Conservation (phyloP, 2,329 filamentous ascomycete genomes). For the Cucurbitaria berberidis region DNA sequence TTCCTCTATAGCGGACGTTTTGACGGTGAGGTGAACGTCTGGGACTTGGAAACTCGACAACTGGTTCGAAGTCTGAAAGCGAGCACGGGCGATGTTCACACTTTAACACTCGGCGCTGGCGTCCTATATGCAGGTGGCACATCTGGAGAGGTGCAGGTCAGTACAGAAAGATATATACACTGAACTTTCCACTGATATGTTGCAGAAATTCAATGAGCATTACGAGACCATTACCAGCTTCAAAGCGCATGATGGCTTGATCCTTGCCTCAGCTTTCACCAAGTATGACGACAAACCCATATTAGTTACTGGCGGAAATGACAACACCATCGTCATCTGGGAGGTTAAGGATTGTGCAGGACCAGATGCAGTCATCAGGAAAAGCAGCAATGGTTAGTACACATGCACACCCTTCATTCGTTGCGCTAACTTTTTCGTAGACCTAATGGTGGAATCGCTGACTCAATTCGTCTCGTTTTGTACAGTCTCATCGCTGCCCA, state of each 20-base stretch:
- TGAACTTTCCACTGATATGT: slow-evolving; percentile 22
- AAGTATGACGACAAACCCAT: slow-evolving; percentile 74
- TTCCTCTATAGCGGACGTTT: slow-evolving; percentile 92
- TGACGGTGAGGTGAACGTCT: slow-evolving; percentile 88
- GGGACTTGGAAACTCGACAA: slow-evolving; percentile 95
- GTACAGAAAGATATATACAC: not conserved
- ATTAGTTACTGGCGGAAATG: slow-evolving; percentile 94
- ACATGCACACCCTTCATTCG: slow-evolving; percentile 5
- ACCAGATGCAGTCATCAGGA: slow-evolving; percentile 53
- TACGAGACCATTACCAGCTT: slow-evolving; percentile 81
- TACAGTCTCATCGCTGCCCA: slow-evolving; percentile 84
- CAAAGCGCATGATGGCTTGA: slow-evolving; percentile 84
- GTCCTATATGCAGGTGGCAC: slow-evolving; percentile 87
- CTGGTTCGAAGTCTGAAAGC: slow-evolving; percentile 84
- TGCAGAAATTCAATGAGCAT: slow-evolving; percentile 75
- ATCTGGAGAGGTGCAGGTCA: slow-evolving; percentile 82
- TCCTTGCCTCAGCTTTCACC: slow-evolving; percentile 81
- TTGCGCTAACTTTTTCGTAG: slow-evolving; percentile 46
- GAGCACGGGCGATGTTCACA: slow-evolving; percentile 82
- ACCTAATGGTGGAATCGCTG: slow-evolving; percentile 68
- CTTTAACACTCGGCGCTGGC: slow-evolving; percentile 83
- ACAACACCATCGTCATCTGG: slow-evolving; percentile 89
- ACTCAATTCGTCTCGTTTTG: slow-evolving; percentile 89
- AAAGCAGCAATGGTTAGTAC: slow-evolving; percentile 62
- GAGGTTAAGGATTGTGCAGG: slow-evolving; percentile 67